Conservation (phyloP, 192 early-diverging fungal genomes). For the Rhizophlyctis rosea region DNA sequence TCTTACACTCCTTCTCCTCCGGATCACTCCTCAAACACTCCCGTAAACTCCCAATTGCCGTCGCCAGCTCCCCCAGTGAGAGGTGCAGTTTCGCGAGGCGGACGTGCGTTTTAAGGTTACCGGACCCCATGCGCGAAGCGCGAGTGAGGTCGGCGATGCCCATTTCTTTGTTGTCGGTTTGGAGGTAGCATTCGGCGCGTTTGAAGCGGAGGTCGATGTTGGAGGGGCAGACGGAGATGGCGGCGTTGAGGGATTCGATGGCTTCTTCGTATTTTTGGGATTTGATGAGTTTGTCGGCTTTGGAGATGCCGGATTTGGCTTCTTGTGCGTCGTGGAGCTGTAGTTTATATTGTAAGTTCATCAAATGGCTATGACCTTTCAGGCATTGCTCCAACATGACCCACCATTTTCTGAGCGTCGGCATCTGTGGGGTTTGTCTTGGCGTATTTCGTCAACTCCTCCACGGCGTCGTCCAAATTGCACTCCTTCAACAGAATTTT, state of each 20-base stretch:
- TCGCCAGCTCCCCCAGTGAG: constrained; percentile 63
- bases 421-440: constrained; percentile 32
- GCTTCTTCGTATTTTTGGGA: constrained; percentile 39
- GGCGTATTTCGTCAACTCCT: constrained; percentile 51
- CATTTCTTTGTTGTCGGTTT: constrained; percentile 74
- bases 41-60: constrained; percentile 68
- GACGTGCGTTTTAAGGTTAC: constrained; percentile 57
- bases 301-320: too few species aligned
- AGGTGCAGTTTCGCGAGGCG: constrained; percentile 71
- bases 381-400: background rate
- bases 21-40: constrained; percentile 88
- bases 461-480: constrained; percentile 14
- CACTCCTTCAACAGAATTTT: constrained; percentile 21
- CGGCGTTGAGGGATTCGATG: constrained; percentile 26
- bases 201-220: constrained; percentile 51
- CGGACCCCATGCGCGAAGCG: constrained; percentile 70
- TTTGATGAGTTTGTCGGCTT: constrained; percentile 42
- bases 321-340: too few species aligned
- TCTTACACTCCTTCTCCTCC: constrained; percentile 87
- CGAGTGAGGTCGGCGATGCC: constrained; percentile 78
- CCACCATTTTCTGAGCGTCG: constrained; percentile 13
- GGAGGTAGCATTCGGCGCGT: constrained; percentile 72
- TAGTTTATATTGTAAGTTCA: constrained; percentile 52
- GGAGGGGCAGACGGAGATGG: constrained; percentile 23
- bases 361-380: constrained; percentile 11